These are phyloP conservation scores for Ceratobasidium sp. DNA, from an alignment of 1,284 basidiomycete species.

Conservation along the genomic window DNA sequence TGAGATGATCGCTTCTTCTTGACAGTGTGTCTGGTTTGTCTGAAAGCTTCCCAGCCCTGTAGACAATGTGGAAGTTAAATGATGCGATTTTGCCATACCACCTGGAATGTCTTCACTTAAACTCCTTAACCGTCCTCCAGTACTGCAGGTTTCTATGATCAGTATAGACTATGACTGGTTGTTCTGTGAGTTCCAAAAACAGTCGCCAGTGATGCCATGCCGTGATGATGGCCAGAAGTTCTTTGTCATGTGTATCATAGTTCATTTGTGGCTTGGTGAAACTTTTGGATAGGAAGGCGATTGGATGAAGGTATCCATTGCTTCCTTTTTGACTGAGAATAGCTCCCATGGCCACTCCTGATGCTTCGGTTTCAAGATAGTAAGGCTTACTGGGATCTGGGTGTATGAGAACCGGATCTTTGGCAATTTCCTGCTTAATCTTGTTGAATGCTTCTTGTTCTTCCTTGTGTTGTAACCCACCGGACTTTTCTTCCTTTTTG, in stretches of 20 bases:
- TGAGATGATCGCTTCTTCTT: neutral
- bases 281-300: constrained; percentile 40
- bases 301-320: constrained; percentile 47
- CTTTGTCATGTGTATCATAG: constrained; percentile 53
- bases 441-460: constrained; percentile 6
- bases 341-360: constrained; percentile 6
- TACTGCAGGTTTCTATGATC: constrained; percentile 47
- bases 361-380: constrained; percentile 1
- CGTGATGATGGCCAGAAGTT: constrained; percentile 48
- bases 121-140: constrained; percentile 42
- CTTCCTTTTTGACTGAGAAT: constrained; percentile 45
- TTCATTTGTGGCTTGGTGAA: constrained; percentile 48
- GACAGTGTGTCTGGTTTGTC: constrained; percentile 7
- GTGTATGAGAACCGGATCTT: constrained; percentile 15
- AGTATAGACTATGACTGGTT: constrained; percentile 43
- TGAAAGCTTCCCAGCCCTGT: neutral
- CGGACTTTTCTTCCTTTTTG: too few relatives aligned
- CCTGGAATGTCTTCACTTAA: constrained; percentile 56
- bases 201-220: constrained; percentile 47
- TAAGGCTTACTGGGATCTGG: constrained; percentile 10
- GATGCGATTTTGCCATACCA: constrained; percentile 56
- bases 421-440: neutral
- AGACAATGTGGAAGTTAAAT: constrained; percentile 47
- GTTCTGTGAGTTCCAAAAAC: constrained; percentile 47
- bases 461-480: too few relatives aligned